Base-by-base conservation (phyloP, 2,329 filamentous ascomycete genomes). In the Neopestalotiopsis rosae region DNA sequence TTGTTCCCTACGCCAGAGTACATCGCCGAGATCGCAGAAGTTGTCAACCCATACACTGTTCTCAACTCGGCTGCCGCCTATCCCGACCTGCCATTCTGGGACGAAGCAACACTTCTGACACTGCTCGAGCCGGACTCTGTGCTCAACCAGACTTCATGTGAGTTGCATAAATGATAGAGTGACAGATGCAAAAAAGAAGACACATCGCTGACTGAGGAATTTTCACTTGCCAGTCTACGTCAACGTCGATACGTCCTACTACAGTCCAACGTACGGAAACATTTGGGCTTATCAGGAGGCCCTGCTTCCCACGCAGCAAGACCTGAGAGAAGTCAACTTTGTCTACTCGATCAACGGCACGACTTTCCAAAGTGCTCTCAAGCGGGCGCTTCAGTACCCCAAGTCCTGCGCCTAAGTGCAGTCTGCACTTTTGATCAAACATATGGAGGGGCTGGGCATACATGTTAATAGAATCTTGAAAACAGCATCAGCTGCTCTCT, bases 311-410 rank as follows among this genome's bases (percentile, higher is more conserved):
- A 68, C 62, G 3, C 56, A 67, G 4, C 72, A 75, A 42, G 69
- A 67, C 12, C 66, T 74, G 40, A 66, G 70, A 45, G 58, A 69
- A 28, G 72, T 74, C n/a, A 71, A 73, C 59, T 74, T 68, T 24
- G 61, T 74, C 30, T 69, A 72, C 42, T 45, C 67, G n/a, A 65
- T 74, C 30, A 70, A 74, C 10, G 69, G 45, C 2, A 69, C 68
- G 10, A 77, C 76, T 69, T 83, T 86, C 76, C 69, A 78, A 71
- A 76, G 75, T 24, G 82, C 85, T 74, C 66, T 73, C 42, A 75
- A 73, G 67, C 65, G 69, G 34, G 69, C 73, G 6, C 34, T 75
- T 71, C 77, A 69, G 81, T 83, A 67, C 79, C 84, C 73, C 82
- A 86, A 71, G 75, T 85, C 71, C 77, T 91, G 70, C 82, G 5